phyloP scores from a whole-genome alignment of 768 basidiomycete genomes.

The Antrodiella citrinella region DNA sequence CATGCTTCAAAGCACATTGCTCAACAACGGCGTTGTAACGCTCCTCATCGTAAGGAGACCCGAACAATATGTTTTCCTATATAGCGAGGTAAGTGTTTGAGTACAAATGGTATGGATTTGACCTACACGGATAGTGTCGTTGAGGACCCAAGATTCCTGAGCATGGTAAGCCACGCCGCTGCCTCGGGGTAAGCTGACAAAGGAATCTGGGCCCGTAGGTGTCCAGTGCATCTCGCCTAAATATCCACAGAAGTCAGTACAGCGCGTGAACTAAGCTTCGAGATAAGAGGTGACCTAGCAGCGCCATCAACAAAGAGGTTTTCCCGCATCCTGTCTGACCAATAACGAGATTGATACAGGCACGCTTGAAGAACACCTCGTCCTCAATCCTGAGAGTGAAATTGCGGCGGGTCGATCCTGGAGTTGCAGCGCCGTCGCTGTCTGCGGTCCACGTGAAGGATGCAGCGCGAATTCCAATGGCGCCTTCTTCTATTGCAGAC shows the following conservation, averaged over 20 bases:
- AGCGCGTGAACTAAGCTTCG: not conserved
- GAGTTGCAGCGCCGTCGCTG: constrained; percentile 12
- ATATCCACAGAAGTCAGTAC: constrained; percentile 14
- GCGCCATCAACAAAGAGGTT: constrained; percentile 20
- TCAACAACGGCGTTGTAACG: constrained; percentile 23
- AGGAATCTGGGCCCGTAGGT: constrained; percentile 21
- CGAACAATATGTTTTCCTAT: constrained; percentile 24
- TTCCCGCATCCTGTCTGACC: constrained; percentile 20
- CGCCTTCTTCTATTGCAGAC: not conserved
- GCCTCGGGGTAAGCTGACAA: constrained; percentile 32
- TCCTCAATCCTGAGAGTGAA: constrained; percentile 9
- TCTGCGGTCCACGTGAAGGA: constrained; percentile 1
- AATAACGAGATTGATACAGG: constrained; percentile 18
- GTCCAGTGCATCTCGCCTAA: constrained; percentile 18
- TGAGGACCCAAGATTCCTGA: constrained; percentile 37
- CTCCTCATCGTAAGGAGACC: constrained; percentile 19
- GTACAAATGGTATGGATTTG: constrained; percentile 19
- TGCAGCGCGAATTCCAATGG: not conserved
- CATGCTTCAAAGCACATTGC: constrained; percentile 35
- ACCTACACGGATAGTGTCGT: constrained; percentile 25
- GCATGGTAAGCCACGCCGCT: constrained; percentile 34
- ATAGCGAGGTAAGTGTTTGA: constrained; percentile 10
- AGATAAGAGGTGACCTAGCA: constrained; percentile 11
- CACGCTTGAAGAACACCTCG: constrained; percentile 16
- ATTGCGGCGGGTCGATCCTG: not conserved